phyloP scores from a whole-genome alignment of 495 filamentous ascomycete species.

The Trichocladium antarcticum region DNA sequence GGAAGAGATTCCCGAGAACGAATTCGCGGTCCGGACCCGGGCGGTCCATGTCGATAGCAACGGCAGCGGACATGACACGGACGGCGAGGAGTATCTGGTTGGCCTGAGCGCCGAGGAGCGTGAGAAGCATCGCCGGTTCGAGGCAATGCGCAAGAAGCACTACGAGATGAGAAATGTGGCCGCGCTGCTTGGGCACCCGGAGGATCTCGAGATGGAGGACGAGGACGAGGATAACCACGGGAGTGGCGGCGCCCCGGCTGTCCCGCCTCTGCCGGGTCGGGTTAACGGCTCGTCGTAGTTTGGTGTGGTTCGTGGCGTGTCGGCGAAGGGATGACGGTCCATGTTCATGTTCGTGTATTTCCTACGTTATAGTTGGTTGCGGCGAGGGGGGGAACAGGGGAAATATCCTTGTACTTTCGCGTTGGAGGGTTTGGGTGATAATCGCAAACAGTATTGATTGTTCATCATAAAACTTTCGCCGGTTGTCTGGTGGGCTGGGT shows the following conservation, averaged over 20 bases:
- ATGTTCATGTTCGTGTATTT: background rate
- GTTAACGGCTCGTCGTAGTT: slow-evolving; percentile 18
- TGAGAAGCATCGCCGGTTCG: slow-evolving; percentile 85
- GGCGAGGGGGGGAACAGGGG: background rate
- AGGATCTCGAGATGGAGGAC: slow-evolving; percentile 34
- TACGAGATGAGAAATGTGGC: slow-evolving; percentile 98
- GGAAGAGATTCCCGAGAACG: slow-evolving; percentile 48
- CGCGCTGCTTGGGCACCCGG: slow-evolving; percentile 63
- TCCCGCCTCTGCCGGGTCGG: slow-evolving; percentile 25
- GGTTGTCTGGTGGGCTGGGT: background rate
- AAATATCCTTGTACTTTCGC: background rate
- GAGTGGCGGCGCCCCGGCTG: slow-evolving; percentile 19
- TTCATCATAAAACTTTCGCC: background rate
- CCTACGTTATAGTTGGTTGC: background rate
- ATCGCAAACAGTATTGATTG: background rate
- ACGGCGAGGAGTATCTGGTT: slow-evolving; percentile 43
- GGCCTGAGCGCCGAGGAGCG: slow-evolving; percentile 63
- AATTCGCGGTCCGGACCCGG: slow-evolving; percentile 33
- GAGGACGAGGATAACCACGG: slow-evolving; percentile 20
- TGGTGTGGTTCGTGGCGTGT: background rate
- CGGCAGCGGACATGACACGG: slow-evolving; percentile 43
- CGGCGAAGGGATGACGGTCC: background rate
- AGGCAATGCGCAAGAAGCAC: slow-evolving; percentile 82
- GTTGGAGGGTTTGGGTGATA: background rate
- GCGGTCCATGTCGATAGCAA: slow-evolving; percentile 59